Percentiles rank a stretch among this genome's conserved stretches.
Conservation (phyloP, 768 basidiomycete species). For the Auriscalpium orientale region DNA sequence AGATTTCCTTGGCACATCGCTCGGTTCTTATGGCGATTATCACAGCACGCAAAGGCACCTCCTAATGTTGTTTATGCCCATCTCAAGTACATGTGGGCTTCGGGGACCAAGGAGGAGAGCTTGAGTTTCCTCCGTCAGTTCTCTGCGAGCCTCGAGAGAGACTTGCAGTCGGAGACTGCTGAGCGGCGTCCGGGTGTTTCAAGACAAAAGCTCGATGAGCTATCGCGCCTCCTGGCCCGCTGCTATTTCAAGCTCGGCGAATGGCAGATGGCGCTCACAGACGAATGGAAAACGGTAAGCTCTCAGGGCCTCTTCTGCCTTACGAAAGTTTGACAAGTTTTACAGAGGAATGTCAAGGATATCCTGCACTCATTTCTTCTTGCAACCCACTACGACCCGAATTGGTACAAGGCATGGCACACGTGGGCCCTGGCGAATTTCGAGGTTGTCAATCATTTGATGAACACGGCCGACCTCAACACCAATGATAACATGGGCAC, state of each 20-base stretch:
- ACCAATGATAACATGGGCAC: conserved; percentile 50
- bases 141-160: conserved; percentile 63
- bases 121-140: conserved; percentile 80
- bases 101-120: conserved; percentile 67
- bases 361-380: conserved; percentile 79
- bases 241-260: conserved; percentile 96
- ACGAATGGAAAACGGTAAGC: conserved; percentile 71
- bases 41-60: conserved; percentile 61
- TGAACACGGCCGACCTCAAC: conserved; percentile 52
- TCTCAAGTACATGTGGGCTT: conserved; percentile 93
- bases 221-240: conserved; percentile 82
- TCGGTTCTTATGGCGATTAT: background rate
- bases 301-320: background rate
- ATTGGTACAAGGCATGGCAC: conserved; percentile 99
- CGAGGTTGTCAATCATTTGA: conserved; percentile 80
- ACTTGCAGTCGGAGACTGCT: conserved; percentile 56
- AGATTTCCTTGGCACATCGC: background rate
- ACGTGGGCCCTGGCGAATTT: conserved; percentile 97
- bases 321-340: background rate
- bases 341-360: conserved; percentile 67
- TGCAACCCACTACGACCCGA: conserved; percentile 85
- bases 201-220: conserved; percentile 55
- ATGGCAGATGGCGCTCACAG: conserved; percentile 81
- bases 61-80: conserved; percentile 96
- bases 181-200: conserved; percentile 46